Percentiles rank a stretch among this genome's conserved stretches.
phyloP scores from a whole-genome alignment of 169 alveolate genomes.

The Plasmodium falciparum region DNA sequence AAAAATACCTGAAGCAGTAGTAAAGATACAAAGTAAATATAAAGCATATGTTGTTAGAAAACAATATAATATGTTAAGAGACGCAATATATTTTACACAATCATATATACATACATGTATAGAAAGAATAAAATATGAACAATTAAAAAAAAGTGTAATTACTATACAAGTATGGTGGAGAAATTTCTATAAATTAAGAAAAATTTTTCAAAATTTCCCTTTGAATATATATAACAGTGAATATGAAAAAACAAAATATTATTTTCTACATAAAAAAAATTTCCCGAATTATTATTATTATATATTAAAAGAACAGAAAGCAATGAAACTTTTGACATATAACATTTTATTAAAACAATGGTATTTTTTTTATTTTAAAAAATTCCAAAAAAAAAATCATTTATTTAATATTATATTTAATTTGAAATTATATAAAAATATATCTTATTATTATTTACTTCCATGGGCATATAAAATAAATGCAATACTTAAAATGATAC shows the following conservation, averaged over 20 bases:
- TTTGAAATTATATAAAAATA: conserved; percentile 65
- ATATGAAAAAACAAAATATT: conserved; percentile 59
- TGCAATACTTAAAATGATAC: conserved; percentile 48
- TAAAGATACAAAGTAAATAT: conserved; percentile 68
- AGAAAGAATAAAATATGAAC: conserved; percentile 35
- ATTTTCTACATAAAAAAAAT: conserved; percentile 60
- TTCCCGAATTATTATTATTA: conserved; percentile 72
- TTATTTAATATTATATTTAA: conserved; percentile 73
- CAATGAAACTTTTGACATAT: conserved; percentile 69
- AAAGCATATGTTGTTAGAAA: conserved; percentile 61
- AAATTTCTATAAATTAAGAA: conserved; percentile 63
- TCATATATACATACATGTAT: conserved; percentile 63
- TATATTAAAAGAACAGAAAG: conserved; percentile 59
- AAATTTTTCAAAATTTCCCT: conserved; percentile 1
- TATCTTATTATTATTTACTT: conserved; percentile 55
- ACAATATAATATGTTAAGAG: conserved; percentile 40
- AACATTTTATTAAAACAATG: conserved; percentile 73
- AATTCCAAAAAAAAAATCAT: conserved; percentile 73
- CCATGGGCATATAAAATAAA: conserved; percentile 78
- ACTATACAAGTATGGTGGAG: conserved; percentile 72
- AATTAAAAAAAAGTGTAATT: conserved; percentile 46
- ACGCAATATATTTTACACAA: conserved; percentile 75
- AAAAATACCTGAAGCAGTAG: conserved; percentile 62
- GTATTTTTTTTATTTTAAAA: conserved; percentile 74
- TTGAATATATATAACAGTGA: conserved; percentile 48